Base-by-base conservation (phyloP, 2,329 filamentous ascomycete species). In the Cladosporium sp. region DNA sequence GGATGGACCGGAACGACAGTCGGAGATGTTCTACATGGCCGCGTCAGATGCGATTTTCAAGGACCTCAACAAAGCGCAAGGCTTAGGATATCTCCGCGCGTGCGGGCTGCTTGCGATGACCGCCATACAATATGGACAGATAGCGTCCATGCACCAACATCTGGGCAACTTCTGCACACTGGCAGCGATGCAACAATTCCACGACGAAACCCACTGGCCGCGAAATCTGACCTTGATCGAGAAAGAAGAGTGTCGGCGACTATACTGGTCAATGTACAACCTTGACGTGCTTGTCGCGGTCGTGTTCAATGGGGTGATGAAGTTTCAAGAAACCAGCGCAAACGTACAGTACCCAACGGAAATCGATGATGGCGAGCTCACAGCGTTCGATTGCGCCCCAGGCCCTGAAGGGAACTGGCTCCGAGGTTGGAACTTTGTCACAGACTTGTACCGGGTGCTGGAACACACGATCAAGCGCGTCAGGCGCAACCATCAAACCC, bases 191-290 rank as follows among this genome's bases (percentile, higher is more conserved):
- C 69, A 77, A 52, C 64, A 68, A 2, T 68, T 79, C n/a, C 75
- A 80, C 55, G 76, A 80, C 56, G 79, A 82, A 57, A 63, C 68
- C 4, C 68, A 73, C 11, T 82, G 79, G 79, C 77, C 77, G 0
- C 63, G 64, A 4, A 63, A 68, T 11, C 64, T 79, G 7, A 66
- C 67, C 9, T 58, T 68, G 4, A 66, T 77, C 7, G 77, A 80
- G 57, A 65, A 60, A 13, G 76, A 80, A 57, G 73, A 77, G 60
- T 66, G 75, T 34, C 67, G 76, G 52, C 63, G 73, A 56, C 57
- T 78, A 56, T 76, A 77, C 56, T 82, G 79, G 79, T 77, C 77
- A 32, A 79, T 78, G 50, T 82, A 82, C 58, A 78, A 74, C 7
- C 64, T 82, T 1, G 79, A 82, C 50, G 70, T 82, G 3, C 80